Evolutionary conservation across 805 yeast species (phyloP).

Genomic region (Phaffomyces thermotolerans): DNA sequence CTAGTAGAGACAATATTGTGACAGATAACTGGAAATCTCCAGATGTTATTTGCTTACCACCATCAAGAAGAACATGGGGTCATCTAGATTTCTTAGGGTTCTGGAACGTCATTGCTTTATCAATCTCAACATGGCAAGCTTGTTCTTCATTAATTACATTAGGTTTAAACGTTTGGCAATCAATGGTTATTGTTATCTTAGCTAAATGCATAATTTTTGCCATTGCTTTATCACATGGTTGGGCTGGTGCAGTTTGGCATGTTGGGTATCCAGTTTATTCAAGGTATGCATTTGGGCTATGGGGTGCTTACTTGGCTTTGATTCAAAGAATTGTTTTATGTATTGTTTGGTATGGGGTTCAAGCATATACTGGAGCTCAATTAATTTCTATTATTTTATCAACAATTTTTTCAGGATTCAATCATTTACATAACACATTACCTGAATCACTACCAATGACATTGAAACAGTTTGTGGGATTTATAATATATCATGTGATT

Average conservation of each 20-base stretch:
- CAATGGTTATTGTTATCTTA: constrained; percentile 37
- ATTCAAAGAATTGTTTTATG: constrained; percentile 37
- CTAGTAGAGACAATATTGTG: constrained; percentile 15
- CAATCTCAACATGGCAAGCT: constrained; percentile 35
- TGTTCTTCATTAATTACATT: constrained; percentile 36
- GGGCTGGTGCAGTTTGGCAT: constrained; percentile 42
- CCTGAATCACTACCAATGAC: constrained; percentile 34
- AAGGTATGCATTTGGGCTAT: constrained; percentile 39
- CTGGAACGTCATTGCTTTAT: constrained; percentile 35
- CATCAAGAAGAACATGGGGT: constrained; percentile 40
- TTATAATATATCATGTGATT: constrained; percentile 33
- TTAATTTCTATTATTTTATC: constrained; percentile 32
- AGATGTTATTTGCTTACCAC: constrained; percentile 40
- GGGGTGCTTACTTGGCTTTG: constrained; percentile 39
- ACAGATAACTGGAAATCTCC: constrained; percentile 27
- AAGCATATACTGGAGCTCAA: constrained; percentile 41
- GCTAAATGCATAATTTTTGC: constrained; percentile 34
- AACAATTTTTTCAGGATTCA: constrained; percentile 31
- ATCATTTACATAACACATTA: constrained; percentile 32
- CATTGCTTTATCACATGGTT: constrained; percentile 37
- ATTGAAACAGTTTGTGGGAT: constrained; percentile 34
- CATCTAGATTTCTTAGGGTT: constrained; percentile 33
- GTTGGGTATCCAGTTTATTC: constrained; percentile 41
- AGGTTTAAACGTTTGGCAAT: constrained; percentile 37
- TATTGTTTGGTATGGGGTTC: constrained; percentile 40